A percentile compares a stretch with the other conserved stretches of the same genome.
Evolutionary conservation across 2,329 filamentous ascomycete genomes (phyloP).

Genomic region (Alternaria brassicicola): DNA sequence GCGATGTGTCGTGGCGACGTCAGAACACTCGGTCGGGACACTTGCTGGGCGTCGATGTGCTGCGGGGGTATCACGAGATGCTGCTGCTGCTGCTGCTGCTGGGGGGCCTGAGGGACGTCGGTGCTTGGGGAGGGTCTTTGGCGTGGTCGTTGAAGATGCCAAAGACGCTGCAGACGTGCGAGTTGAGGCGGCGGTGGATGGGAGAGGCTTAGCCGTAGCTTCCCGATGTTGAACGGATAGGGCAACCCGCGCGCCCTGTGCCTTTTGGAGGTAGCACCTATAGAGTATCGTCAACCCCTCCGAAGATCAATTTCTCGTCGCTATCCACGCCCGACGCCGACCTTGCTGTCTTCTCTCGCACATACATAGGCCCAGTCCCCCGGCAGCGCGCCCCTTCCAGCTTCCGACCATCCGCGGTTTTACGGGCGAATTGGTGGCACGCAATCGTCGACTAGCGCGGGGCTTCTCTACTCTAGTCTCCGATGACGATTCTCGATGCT

Average conservation of each 20-base stretch:
- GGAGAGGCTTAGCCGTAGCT: slow-evolving; percentile 15
- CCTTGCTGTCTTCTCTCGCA: background rate
- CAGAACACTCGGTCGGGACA: slow-evolving; percentile 18
- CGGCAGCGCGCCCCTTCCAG: background rate
- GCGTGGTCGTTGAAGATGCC: background rate
- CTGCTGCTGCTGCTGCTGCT: slow-evolving; percentile 4
- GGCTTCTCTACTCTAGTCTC: slow-evolving; percentile 14
- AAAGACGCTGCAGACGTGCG: background rate
- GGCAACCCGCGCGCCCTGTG: slow-evolving; percentile 16
- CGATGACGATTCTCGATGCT: slow-evolving; percentile 29
- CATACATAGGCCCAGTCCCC: background rate
- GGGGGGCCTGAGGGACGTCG: background rate
- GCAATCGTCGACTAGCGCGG: slow-evolving; percentile 15
- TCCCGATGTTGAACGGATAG: slow-evolving; percentile 15
- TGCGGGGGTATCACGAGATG: slow-evolving; percentile 2
- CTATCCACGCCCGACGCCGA: slow-evolving; percentile 9
- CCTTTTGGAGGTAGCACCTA: slow-evolving; percentile 2
- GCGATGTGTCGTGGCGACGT: slow-evolving; percentile 1
- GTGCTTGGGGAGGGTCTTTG: background rate
- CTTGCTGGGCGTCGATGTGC: slow-evolving; percentile 11
- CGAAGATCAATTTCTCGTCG: slow-evolving; percentile 13
- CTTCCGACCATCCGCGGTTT: slow-evolving; percentile 14
- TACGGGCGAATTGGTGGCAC: slow-evolving; percentile 11
- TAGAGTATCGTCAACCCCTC: slow-evolving; percentile 14
- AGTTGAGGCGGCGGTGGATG: background rate